phyloP scores from a whole-genome alignment of 257 asterid species.

The Anisodus acutangulus region DNA sequence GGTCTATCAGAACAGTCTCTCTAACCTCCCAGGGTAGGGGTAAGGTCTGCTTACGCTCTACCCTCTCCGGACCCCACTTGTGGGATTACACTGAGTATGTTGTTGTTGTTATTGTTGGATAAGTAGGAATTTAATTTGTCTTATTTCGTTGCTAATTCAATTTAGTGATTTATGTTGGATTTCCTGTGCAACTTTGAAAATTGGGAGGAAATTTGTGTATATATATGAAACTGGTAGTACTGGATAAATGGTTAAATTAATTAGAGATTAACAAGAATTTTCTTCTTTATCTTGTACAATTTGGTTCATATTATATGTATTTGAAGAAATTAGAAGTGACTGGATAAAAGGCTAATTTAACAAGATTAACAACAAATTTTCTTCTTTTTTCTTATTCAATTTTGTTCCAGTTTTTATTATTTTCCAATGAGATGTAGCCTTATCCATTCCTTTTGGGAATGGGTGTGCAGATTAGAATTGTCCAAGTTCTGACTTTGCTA shows the following conservation, averaged over 20 bases:
- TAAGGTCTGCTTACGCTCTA: too few species aligned
- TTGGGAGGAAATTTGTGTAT: not conserved
- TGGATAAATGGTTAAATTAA: not conserved
- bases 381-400: not conserved
- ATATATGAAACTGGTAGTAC: not conserved
- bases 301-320: not conserved
- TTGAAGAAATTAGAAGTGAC: not conserved
- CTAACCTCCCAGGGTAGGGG: too few species aligned
- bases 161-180: not conserved
- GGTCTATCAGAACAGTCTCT: too few species aligned
- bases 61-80: too few species aligned
- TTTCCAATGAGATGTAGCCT: not conserved
- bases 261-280: not conserved
- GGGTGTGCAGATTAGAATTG: not conserved
- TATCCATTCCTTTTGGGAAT: not conserved
- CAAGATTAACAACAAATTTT: not conserved
- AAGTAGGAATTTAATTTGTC: not conserved
- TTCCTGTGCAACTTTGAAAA: not conserved
- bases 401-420: not conserved
- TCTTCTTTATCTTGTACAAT: not conserved
- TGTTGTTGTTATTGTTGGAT: not conserved
- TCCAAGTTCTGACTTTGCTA: conserved; percentile 37
- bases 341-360: not conserved
- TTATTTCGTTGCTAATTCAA: not conserved
- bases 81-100: too few species aligned